phyloP scores from a whole-genome alignment of 768 basidiomycete genomes.

The Rhizopogon rudus region DNA sequence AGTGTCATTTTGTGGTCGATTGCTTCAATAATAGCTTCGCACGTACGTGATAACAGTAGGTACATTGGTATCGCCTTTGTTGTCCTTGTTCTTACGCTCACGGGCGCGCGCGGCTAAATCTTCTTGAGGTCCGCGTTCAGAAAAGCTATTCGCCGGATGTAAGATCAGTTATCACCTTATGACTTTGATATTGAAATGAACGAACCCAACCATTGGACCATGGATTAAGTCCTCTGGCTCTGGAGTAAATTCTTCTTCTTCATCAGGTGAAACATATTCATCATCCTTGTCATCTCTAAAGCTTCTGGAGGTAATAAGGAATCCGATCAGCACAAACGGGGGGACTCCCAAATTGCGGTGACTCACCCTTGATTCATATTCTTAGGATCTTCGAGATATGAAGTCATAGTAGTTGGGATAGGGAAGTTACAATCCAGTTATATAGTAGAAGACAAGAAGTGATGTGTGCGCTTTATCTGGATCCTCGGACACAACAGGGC shows the following conservation, averaged over 20 bases:
- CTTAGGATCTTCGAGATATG: background rate
- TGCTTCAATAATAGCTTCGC: no score
- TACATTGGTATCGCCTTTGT: no score
- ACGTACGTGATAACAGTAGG: no score
- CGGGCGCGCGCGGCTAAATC: no score
- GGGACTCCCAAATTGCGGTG: no score
- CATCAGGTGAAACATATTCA: background rate
- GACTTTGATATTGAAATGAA: background rate
- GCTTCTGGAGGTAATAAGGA: background rate
- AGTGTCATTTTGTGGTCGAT: no score
- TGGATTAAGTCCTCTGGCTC: background rate
- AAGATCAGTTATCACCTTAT: background rate
- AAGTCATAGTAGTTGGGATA: background rate
- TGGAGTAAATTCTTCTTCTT: background rate
- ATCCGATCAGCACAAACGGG: background rate
- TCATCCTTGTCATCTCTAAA: no score
- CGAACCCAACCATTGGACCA: background rate
- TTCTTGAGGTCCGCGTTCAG: background rate
- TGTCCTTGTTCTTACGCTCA: background rate
- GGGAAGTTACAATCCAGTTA: no score
- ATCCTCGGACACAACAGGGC: no score
- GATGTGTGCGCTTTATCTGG: no score
- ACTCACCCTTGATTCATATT: background rate
- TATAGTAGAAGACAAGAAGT: no score
- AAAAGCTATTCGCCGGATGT: background rate